Percentiles rank a stretch among this genome's conserved stretches.
These are phyloP conservation scores for Parascedosporium putredinis DNA, from an alignment of 2,329 filamentous ascomycete genomes.

Conservation along the genomic window DNA sequence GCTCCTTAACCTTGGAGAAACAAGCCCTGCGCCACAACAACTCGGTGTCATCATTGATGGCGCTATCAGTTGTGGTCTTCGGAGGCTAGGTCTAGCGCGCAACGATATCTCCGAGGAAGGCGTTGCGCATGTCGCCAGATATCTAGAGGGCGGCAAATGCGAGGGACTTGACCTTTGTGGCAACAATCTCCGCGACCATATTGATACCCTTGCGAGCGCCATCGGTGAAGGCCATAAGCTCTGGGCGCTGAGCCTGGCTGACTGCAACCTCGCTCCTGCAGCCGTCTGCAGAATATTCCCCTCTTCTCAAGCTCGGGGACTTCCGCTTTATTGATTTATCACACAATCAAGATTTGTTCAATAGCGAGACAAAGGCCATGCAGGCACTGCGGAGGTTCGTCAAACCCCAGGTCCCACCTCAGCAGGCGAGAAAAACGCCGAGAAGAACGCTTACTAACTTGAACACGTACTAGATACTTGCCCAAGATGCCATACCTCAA, in stretches of 20 bases:
- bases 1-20: constrained; percentile 74
- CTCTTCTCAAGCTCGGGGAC: constrained; percentile 55
- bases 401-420: too few species aligned
- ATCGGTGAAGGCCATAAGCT: constrained; percentile 47
- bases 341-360: constrained; percentile 76
- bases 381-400: constrained; percentile 62
- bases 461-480: constrained; percentile 45
- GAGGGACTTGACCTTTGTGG: constrained; percentile 84
- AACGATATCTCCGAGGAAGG: constrained; percentile 68
- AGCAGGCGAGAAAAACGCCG: too few species aligned
- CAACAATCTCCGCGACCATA: constrained; percentile 56
- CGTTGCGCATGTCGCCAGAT: constrained; percentile 64
- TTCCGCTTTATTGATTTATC: constrained; percentile 88
- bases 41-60: constrained; percentile 73
- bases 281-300: constrained; percentile 68
- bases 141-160: constrained; percentile 65
- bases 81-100: constrained; percentile 70
- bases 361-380: constrained; percentile 61
- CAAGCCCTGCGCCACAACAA: constrained; percentile 59
- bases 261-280: constrained; percentile 68
- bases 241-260: constrained; percentile 76
- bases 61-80: constrained; percentile 65
- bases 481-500: constrained; percentile 70
- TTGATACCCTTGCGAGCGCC: constrained; percentile 41
- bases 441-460: too few species aligned